These are phyloP conservation scores for Wickerhamomyces queroliae DNA, from an alignment of 805 yeast genomes.

Conservation along the genomic window DNA sequence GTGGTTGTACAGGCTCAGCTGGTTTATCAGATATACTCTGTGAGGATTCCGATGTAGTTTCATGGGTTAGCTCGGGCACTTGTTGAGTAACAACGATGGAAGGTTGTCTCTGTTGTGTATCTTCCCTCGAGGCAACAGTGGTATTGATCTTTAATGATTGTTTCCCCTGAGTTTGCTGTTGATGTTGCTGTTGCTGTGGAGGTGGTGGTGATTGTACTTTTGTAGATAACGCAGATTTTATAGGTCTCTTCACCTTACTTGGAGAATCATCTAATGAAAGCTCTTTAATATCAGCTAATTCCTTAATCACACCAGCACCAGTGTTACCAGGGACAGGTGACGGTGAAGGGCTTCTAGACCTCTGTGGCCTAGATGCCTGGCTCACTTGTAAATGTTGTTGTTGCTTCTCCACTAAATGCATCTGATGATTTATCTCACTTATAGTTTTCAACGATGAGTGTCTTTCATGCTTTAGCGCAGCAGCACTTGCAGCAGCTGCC, in stretches of 20 bases:
- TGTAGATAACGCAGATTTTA: neutral
- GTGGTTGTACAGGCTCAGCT: neutral
- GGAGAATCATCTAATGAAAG: slow-evolving; percentile 2
- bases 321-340: slow-evolving; percentile 1
- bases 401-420: neutral
- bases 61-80: slow-evolving; percentile 9
- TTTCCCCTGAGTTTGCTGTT: neutral
- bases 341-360: slow-evolving; percentile 15
- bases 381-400: neutral
- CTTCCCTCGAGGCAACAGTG: neutral
- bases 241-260: neutral
- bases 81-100: neutral
- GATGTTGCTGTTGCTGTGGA: neutral
- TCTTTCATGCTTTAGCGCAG: slow-evolving; percentile 15
- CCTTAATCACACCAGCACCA: too few species aligned
- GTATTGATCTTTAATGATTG: neutral
- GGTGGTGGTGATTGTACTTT: neutral
- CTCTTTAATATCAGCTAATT: slow-evolving; percentile 13
- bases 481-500: slow-evolving; percentile 21
- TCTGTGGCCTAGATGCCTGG: neutral
- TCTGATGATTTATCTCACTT: slow-evolving; percentile 4
- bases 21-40: slow-evolving; percentile 1
- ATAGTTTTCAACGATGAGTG: slow-evolving; percentile 14
- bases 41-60: slow-evolving; percentile 9
- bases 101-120: slow-evolving; percentile 3